phyloP scores from a whole-genome alignment of 2,329 filamentous ascomycete genomes.

The Diaporthe sp. region DNA sequence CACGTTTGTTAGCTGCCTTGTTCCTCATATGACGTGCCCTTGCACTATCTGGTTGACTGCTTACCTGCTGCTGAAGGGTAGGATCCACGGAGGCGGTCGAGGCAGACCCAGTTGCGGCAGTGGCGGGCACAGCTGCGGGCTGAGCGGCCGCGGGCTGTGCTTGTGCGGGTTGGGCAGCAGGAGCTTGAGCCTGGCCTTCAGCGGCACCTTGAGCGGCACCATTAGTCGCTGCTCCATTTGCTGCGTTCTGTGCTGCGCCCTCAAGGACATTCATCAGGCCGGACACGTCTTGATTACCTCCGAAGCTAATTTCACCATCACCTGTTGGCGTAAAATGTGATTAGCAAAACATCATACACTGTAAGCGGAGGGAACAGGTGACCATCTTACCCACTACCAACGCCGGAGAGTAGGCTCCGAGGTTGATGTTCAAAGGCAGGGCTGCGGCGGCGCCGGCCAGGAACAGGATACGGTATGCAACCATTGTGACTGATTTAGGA shows the following conservation, averaged over 20 bases:
- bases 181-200: conserved; percentile 45
- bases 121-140: conserved; percentile 41
- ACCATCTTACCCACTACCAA: conserved; percentile 53
- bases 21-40: background rate
- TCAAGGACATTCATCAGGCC: conserved; percentile 61
- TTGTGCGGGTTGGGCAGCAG: conserved; percentile 43
- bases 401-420: conserved; percentile 60
- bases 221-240: conserved; percentile 48
- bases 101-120: conserved; percentile 41
- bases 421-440: conserved; percentile 59
- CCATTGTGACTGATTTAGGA: conserved; percentile 50
- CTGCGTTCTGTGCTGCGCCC: conserved; percentile 60
- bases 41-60: conserved; percentile 34
- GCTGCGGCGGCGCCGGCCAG: conserved; percentile 55
- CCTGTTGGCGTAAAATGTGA: conserved; percentile 45
- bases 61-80: conserved; percentile 54
- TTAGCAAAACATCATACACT: conserved; percentile 4
- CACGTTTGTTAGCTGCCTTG: conserved; percentile 33
- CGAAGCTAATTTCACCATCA: conserved; percentile 63
- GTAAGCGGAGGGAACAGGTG: background rate
- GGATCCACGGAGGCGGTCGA: conserved; percentile 49
- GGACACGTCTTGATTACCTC: conserved; percentile 61
- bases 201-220: conserved; percentile 47
- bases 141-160: conserved; percentile 44
- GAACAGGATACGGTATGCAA: conserved; percentile 53